phyloP scores from a whole-genome alignment of 2,329 filamentous ascomycete genomes.

The Colletotrichum lindemuthianum region DNA sequence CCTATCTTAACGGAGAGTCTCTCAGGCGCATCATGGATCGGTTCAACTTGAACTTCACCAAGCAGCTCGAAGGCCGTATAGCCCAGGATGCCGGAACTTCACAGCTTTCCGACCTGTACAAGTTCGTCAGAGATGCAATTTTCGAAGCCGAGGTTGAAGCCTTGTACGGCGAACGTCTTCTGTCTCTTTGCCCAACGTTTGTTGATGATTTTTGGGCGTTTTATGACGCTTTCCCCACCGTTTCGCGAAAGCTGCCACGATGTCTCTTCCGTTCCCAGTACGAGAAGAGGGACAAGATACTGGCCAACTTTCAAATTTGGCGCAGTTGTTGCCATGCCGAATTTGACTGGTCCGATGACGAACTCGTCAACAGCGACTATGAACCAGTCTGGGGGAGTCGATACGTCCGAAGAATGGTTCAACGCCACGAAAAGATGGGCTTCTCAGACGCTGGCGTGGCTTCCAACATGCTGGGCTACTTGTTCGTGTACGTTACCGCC shows the following conservation, averaged over 20 bases:
- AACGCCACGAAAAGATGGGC: constrained; percentile 20
- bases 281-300: constrained; percentile 10
- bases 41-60: neutral
- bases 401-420: constrained; percentile 27
- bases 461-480: constrained; percentile 19
- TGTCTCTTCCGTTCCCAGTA: constrained; percentile 27
- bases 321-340: constrained; percentile 1
- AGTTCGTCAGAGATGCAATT: neutral
- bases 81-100: neutral
- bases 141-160: constrained; percentile 27
- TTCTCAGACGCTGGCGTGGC: constrained; percentile 22
- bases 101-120: constrained; percentile 18
- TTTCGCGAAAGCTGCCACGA: constrained; percentile 15
- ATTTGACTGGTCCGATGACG: neutral
- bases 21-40: constrained; percentile 14
- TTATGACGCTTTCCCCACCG: constrained; percentile 24
- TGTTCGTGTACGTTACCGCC: constrained; percentile 22
- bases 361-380: neutral
- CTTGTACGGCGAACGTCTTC: constrained; percentile 17
- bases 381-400: constrained; percentile 24
- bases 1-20: constrained; percentile 18
- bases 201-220: constrained; percentile 28
- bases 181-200: constrained; percentile 16
- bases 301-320: constrained; percentile 16
- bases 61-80: neutral